These are phyloP conservation scores for Phytophthora idaei DNA, from an alignment of 352 stramenopile species.

Conservation along the genomic window DNA sequence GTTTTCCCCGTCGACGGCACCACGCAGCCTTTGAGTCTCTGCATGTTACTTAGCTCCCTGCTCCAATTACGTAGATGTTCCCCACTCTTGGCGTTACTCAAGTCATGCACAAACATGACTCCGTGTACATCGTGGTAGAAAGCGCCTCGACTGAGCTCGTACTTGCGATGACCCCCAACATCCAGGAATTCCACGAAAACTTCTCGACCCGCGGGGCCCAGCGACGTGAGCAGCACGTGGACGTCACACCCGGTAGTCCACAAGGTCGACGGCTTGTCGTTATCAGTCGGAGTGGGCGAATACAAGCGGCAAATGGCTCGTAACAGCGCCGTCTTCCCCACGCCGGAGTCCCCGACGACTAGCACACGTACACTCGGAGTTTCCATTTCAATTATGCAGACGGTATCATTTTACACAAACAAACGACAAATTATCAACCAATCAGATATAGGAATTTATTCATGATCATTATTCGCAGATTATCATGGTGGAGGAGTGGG, in stretches of 20 bases:
- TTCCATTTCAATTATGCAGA: slow-evolving; percentile 54
- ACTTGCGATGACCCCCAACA: slow-evolving; percentile 80
- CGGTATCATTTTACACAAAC: slow-evolving; percentile 7
- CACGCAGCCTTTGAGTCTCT: slow-evolving; percentile 65
- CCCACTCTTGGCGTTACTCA: slow-evolving; percentile 79
- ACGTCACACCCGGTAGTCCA: slow-evolving; percentile 88
- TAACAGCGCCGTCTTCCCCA: slow-evolving; percentile 84
- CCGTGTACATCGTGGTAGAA: slow-evolving; percentile 88
- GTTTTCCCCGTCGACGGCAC: slow-evolving; percentile 38
- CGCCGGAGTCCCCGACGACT: slow-evolving; percentile 85
- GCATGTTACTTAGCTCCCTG: slow-evolving; percentile 51
- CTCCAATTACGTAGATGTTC: slow-evolving; percentile 71
- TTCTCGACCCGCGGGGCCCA: slow-evolving; percentile 38
- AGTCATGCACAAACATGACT: slow-evolving; percentile 82
- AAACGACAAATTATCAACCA: neutral
- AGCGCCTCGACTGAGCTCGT: slow-evolving; percentile 77
- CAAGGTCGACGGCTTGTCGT: slow-evolving; percentile 34
- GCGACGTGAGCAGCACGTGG: slow-evolving; percentile 62
- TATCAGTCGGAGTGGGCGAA: slow-evolving; percentile 4
- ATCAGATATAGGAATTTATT: neutral
- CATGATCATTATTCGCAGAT: slow-evolving; percentile 12
- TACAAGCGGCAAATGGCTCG: slow-evolving; percentile 58
- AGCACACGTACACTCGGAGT: slow-evolving; percentile 75
- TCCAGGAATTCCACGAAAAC: slow-evolving; percentile 87
- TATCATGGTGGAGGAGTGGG: slow-evolving; percentile 72